Base-by-base conservation (phyloP, 2,329 filamentous ascomycete species). In the Pseudovirgaria hyperparasitica region DNA sequence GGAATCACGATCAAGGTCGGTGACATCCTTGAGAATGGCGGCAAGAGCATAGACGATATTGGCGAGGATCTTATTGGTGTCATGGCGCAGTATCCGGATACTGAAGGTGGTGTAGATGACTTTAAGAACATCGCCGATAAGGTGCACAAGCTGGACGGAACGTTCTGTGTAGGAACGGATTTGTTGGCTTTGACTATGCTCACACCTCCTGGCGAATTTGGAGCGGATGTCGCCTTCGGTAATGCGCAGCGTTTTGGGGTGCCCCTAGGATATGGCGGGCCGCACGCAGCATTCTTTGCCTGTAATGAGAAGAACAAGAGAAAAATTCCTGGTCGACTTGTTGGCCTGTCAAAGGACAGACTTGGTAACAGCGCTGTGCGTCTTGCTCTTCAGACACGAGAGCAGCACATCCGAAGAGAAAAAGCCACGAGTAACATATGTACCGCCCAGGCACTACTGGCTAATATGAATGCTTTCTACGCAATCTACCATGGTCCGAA, bases 341-440 rank as follows among this genome's bases (percentile, higher is more conserved):
- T 96, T 35, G 87, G 87, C 40, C 68, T 94, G 4, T 93, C 87
- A 26, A 92, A 92, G 56, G 87, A 96, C 49, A 71, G 87, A 29
- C 65, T 85, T 5, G 87, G 87, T 6, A 72, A 81, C 36, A 76
- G 70, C 9, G 87, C 86, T 5, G 75, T 92, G 38, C 70, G 87
- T 42, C 60, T 94, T 46, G 81, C 87, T 11, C 62, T 94, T 27
- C 87, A 96, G 58, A 94, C 87, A 7, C 70, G 87, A 42, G 87
- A 96, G 59, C 87, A 96, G 61, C 87, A 96, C 53, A 94, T 96
- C 50, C 72, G 87, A 38, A 72, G 87, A 46, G 87, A 96, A 54
- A 94, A 94, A 67, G 87, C 87, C 2, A 96, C 87, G 2, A 93
- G 85, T 63, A 96, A 96, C 49, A 86, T 94, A 33, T 96, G 87